phyloP scores from a whole-genome alignment of 139 green algal genomes.

The Chloropicon primus region DNA sequence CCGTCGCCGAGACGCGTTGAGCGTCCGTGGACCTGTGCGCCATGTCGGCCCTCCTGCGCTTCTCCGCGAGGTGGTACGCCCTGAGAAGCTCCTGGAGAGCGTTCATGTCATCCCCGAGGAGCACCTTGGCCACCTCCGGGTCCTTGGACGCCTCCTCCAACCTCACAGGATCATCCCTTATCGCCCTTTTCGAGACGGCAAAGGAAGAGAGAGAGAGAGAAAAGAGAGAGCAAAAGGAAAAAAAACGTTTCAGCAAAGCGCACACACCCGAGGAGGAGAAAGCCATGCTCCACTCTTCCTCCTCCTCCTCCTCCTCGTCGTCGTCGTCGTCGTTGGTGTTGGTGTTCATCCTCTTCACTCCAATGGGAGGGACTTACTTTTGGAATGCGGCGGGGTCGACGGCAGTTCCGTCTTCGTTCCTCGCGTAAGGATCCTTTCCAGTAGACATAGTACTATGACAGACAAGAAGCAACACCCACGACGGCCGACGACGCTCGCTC shows the following conservation, averaged over 20 bases:
- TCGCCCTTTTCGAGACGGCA: slow-evolving; percentile 10
- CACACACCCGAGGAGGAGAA: too few species aligned
- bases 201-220: not conserved
- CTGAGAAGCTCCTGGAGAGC: slow-evolving; percentile 59
- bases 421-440: slow-evolving; percentile 21
- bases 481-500: too few species aligned
- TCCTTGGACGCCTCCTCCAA: slow-evolving; percentile 38
- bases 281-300: too few species aligned
- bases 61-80: slow-evolving; percentile 46
- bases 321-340: too few species aligned
- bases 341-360: too few species aligned
- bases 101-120: slow-evolving; percentile 43
- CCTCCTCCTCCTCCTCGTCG: too few species aligned
- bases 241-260: too few species aligned
- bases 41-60: slow-evolving; percentile 29
- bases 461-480: not conserved
- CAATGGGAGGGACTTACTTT: not conserved
- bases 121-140: slow-evolving; percentile 30
- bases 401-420: slow-evolving; percentile 48
- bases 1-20: slow-evolving; percentile 55
- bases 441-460: slow-evolving; percentile 3
- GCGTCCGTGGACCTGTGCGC: slow-evolving; percentile 73
- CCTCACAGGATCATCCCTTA: slow-evolving; percentile 33
- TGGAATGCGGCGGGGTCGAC: slow-evolving; percentile 43
- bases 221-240: too few species aligned